Evolutionary conservation across 371 early-diverging fungal species (phyloP).

Genomic region (Chytridium lagenaria): DNA sequence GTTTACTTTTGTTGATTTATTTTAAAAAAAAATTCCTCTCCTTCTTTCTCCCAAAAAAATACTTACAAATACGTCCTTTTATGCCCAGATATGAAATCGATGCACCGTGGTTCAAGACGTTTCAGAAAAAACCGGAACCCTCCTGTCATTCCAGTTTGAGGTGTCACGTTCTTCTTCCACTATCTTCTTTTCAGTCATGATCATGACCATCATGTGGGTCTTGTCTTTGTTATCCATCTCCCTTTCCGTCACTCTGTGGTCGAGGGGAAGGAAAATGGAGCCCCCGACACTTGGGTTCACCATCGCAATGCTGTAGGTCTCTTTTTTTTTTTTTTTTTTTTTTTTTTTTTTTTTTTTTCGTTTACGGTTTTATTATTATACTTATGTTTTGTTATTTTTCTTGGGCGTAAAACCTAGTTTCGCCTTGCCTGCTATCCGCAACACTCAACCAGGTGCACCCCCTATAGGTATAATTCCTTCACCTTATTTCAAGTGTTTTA

Average conservation of each 20-base stretch:
- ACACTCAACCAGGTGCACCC: conserved; percentile 57
- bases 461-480: conserved; percentile 55
- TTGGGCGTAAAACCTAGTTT: too few species aligned
- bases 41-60: too few species aligned
- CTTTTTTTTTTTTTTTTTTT: too few species aligned
- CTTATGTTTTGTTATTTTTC: too few species aligned
- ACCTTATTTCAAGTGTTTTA: conserved; percentile 48
- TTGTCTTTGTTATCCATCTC: conserved; percentile 51
- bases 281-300: conserved; percentile 36
- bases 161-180: conserved; percentile 29
- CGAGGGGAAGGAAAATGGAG: conserved; percentile 37
- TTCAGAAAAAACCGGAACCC: background rate
- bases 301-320: conserved; percentile 26
- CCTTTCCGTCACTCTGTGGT: conserved; percentile 47
- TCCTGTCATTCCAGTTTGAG: conserved; percentile 9
- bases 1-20: background rate
- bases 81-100: conserved; percentile 17
- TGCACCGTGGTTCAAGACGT: background rate
- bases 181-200: conserved; percentile 14
- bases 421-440: conserved; percentile 47
- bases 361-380: too few species aligned
- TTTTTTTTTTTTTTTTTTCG: too few species aligned
- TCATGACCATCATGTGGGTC: conserved; percentile 53
- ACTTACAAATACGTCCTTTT: too few species aligned
- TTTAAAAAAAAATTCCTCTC: too few species aligned